Evolutionary conservation across 2,329 filamentous ascomycete genomes (phyloP).

Genomic region (Corniculantispora saksenae): DNA sequence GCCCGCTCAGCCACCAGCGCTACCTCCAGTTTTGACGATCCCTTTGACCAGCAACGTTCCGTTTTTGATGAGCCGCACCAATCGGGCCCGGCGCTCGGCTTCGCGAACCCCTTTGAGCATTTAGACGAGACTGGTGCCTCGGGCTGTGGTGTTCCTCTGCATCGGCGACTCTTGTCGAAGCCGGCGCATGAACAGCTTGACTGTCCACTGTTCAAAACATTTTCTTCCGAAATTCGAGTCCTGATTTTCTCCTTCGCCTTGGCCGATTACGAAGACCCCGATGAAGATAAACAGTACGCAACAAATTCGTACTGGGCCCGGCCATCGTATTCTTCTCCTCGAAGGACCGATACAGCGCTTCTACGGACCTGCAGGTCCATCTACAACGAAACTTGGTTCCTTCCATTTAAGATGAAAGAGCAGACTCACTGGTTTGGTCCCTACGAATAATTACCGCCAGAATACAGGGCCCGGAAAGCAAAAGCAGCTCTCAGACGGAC

Average conservation of each 20-base stretch:
- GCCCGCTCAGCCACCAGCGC: no score
- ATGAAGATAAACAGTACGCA: conserved; percentile 28
- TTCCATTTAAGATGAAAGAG: conserved; percentile 41
- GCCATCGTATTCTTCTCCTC: conserved; percentile 42
- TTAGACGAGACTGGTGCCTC: neutral
- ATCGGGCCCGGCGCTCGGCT: neutral
- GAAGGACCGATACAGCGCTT: conserved; percentile 37
- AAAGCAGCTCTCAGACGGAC: neutral
- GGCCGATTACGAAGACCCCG: conserved; percentile 38
- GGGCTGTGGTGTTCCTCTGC: neutral
- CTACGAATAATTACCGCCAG: conserved; percentile 34
- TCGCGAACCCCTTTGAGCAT: neutral
- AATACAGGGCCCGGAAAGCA: conserved; percentile 22
- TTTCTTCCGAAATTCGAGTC: conserved; percentile 52
- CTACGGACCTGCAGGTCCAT: conserved; percentile 44
- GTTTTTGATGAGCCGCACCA: neutral
- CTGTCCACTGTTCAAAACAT: conserved; percentile 32
- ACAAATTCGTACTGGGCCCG: conserved; percentile 39
- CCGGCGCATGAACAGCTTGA: neutral
- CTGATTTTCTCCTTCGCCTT: conserved; percentile 46
- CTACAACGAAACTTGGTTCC: conserved; percentile 45
- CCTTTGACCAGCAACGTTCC: neutral
- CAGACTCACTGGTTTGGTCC: conserved; percentile 40
- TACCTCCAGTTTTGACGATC: no score
- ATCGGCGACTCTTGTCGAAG: neutral